Base-by-base conservation (phyloP, 768 basidiomycete genomes). In the Kwoniella sp. region DNA sequence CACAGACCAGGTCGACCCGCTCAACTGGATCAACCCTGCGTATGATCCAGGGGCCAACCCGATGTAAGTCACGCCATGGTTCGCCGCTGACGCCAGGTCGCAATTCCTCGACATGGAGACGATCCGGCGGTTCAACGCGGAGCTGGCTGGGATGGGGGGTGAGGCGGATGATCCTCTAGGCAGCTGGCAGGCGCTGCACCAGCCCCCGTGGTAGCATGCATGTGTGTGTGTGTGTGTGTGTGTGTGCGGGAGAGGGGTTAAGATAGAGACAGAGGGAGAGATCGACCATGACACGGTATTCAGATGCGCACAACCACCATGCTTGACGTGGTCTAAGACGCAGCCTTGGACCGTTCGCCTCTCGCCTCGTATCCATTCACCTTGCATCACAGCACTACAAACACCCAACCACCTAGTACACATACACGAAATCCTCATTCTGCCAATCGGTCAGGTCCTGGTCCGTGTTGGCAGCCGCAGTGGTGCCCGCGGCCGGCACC, bases 391-490 rank as follows among this genome's bases (percentile, higher is more conserved):
- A n/a, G n/a, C n/a, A n/a, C n/a, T n/a, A n/a, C n/a, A n/a, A n/a
- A n/a, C n/a, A n/a, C n/a, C n/a, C n/a, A n/a, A n/a, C n/a, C n/a
- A 5, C 25, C 20, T 50, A 56, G 41, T 56, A 56, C 15, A 56
- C 46, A 26, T 56, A 56, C 10, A 56, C 48, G 29, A 56, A 56
- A 29, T 19, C 34, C 38, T 50, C 40, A 33, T 56, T 56, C 27
- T 50, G 14, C 31, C 31, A 50, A 32, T 56, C 54, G 20, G 54
- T 56, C 34, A 20, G 14, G 29, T 56, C 54, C 32, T 42, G 32
- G 29, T 31, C 32, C 12, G 26, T n/a, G 28, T 42, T 22, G 17
- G 27, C 23, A 31, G 32, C 23, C 19, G 37, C 46, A 20, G 26
- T 23, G 9, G 29, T 28, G 11, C 14, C 40, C 12, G 41, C 50